A percentile compares a stretch with the other conserved stretches of the same genome.
These are phyloP conservation scores for Melanomma pulvis-pyrius DNA, from an alignment of 495 filamentous ascomycete genomes.

Conservation along the genomic window DNA sequence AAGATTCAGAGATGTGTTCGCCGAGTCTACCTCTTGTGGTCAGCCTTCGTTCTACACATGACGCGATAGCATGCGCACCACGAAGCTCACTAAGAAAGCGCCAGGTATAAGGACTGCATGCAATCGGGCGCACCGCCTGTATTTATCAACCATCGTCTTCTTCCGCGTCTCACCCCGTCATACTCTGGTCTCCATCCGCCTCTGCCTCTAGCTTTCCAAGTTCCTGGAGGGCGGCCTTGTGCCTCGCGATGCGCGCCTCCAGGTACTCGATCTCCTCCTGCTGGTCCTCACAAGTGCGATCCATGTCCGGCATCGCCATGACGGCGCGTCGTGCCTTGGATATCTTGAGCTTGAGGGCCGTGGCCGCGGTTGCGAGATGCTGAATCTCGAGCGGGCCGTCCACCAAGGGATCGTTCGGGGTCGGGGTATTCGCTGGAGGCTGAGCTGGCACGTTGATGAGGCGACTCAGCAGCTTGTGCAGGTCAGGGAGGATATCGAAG, in stretches of 20 bases:
- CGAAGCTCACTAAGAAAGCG: background rate
- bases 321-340: slow-evolving; percentile 73
- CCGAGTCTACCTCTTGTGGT: no score
- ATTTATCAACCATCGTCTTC: slow-evolving; percentile 7
- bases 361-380: slow-evolving; percentile 73
- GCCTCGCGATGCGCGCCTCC: slow-evolving; percentile 55
- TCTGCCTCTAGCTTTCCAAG: slow-evolving; percentile 21
- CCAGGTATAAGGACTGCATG: slow-evolving; percentile 10
- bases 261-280: slow-evolving; percentile 76
- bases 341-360: slow-evolving; percentile 75
- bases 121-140: slow-evolving; percentile 12
- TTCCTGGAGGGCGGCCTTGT: slow-evolving; percentile 37
- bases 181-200: slow-evolving; percentile 20
- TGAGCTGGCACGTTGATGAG: slow-evolving; percentile 56
- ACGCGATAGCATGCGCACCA: background rate
- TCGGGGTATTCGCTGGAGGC: slow-evolving; percentile 23
- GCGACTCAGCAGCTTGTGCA: slow-evolving; percentile 74
- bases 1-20: no score
- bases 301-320: slow-evolving; percentile 71
- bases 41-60: background rate
- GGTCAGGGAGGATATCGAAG: slow-evolving; percentile 82
- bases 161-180: slow-evolving; percentile 26
- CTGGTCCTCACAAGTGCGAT: slow-evolving; percentile 74
- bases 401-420: slow-evolving; percentile 18
- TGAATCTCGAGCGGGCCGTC: slow-evolving; percentile 65